phyloP scores from a whole-genome alignment of 495 filamentous ascomycete species.

The Cenococcum geophilum region DNA sequence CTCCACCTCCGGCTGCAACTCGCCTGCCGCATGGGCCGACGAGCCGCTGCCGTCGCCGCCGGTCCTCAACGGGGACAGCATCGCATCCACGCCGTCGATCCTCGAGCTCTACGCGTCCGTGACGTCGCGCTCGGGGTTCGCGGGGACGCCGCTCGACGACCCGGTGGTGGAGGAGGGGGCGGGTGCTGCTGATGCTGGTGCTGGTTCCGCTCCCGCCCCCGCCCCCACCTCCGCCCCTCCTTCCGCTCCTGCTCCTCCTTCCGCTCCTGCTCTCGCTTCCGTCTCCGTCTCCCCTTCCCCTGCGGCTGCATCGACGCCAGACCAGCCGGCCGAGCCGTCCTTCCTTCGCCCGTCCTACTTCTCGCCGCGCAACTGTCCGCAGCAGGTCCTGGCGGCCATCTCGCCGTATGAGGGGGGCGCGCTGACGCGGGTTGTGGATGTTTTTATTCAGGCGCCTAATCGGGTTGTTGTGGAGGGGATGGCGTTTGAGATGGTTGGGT shows the following conservation, averaged over 20 bases:
- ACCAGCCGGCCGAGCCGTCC: too few species aligned
- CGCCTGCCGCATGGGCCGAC: not conserved
- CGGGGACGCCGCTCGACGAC: not conserved
- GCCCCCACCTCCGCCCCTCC: not conserved
- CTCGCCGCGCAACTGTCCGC: not conserved
- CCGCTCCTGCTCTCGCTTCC: not conserved
- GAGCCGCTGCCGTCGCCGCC: not conserved
- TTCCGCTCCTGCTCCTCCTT: not conserved
- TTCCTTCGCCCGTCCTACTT: conserved; percentile 7
- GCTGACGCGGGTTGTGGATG: not conserved
- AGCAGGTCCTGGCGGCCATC: not conserved
- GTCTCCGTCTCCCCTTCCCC: not conserved
- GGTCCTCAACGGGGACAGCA: not conserved
- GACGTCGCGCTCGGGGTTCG: not conserved
- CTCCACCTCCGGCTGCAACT: not conserved
- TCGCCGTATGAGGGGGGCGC: not conserved
- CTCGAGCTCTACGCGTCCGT: not conserved
- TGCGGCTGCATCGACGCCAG: not conserved
- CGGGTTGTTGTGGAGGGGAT: not conserved
- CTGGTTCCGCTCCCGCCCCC: not conserved
- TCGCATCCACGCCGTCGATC: not conserved
- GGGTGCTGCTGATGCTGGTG: too few species aligned
- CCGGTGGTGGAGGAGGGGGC: not conserved
- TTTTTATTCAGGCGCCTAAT: not conserved
- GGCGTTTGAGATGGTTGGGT: not conserved